These are phyloP conservation scores for Tricholoma flavovirens DNA, from an alignment of 768 basidiomycete genomes.

Conservation along the genomic window DNA sequence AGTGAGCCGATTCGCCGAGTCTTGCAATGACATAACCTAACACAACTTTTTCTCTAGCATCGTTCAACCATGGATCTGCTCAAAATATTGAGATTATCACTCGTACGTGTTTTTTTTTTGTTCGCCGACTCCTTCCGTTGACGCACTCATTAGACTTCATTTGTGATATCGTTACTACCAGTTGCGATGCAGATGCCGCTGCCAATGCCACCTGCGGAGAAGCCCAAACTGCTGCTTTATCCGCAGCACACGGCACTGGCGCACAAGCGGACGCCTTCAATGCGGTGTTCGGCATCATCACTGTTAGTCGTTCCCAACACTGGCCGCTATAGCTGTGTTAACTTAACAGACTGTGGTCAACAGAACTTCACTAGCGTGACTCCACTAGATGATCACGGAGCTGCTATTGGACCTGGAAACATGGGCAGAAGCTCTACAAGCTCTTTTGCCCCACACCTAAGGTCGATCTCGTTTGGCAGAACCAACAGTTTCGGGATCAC, in stretches of 20 bases:
- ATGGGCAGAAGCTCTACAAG: background rate
- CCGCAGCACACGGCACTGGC: conserved; percentile 38
- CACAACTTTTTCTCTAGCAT: conserved; percentile 25
- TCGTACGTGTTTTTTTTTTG: conserved; percentile 22
- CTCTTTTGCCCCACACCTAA: conserved; percentile 8
- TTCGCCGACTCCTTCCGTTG: background rate
- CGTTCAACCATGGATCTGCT: conserved; percentile 55
- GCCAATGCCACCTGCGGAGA: conserved; percentile 43
- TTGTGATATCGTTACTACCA: conserved; percentile 49
- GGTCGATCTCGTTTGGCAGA: too few relatives aligned
- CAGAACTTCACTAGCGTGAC: conserved; percentile 43
- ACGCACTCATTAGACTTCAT: conserved; percentile 32
- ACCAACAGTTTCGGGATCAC: too few relatives aligned
- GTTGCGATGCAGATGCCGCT: conserved; percentile 47
- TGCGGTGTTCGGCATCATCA: conserved; percentile 45
- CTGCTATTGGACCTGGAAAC: conserved; percentile 21
- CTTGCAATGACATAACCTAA: too few relatives aligned
- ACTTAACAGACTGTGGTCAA: conserved; percentile 1
- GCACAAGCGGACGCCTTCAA: conserved; percentile 62
- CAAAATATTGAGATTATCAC: conserved; percentile 56
- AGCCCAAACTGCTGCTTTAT: conserved; percentile 36
- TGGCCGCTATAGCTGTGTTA: background rate
- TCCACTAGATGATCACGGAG: conserved; percentile 41
- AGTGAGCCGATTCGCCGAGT: conserved; percentile 26
- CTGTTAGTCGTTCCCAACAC: conserved; percentile 24